Conservation (phyloP, 148 eudicot species). For the Rhododendron vialii region DNA sequence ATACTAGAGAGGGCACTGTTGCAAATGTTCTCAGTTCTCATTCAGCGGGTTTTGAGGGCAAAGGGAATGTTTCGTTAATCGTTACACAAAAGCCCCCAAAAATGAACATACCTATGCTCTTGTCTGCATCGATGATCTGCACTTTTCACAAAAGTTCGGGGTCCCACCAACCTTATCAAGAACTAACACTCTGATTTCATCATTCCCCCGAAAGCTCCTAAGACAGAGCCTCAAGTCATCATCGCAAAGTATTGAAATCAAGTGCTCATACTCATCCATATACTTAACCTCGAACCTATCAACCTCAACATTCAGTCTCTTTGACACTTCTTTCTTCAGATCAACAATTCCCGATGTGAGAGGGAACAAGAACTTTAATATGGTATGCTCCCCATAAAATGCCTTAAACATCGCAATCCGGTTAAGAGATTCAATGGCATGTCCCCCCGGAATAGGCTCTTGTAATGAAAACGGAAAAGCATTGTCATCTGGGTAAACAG, state of each 20-base stretch:
- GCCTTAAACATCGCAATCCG: too few relatives aligned
- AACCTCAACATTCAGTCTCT: neutral
- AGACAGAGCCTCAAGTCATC: neutral
- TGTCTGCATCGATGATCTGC: neutral
- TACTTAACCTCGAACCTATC: neutral
- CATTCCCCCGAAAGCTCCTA: neutral
- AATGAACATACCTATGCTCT: neutral
- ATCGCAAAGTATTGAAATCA: neutral
- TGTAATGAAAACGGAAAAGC: too few relatives aligned
- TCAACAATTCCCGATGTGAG: neutral
- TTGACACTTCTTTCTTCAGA: neutral
- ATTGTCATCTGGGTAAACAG: too few relatives aligned
- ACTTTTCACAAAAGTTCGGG: neutral
- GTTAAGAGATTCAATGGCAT: too few relatives aligned
- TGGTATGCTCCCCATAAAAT: too few relatives aligned
- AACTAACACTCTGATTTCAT: neutral
- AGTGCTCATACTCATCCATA: neutral
- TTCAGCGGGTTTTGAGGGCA: too few relatives aligned
- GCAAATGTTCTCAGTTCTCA: too few relatives aligned
- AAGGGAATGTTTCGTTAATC: neutral
- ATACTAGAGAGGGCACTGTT: too few relatives aligned
- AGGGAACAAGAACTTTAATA: neutral
- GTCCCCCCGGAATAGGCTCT: too few relatives aligned
- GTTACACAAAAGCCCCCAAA: neutral
- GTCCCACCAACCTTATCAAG: neutral